Percentiles rank a stretch among this genome's conserved stretches.
These are phyloP conservation scores for Neonectria faginata DNA, from an alignment of 2,329 filamentous ascomycete species.

Conservation along the genomic window DNA sequence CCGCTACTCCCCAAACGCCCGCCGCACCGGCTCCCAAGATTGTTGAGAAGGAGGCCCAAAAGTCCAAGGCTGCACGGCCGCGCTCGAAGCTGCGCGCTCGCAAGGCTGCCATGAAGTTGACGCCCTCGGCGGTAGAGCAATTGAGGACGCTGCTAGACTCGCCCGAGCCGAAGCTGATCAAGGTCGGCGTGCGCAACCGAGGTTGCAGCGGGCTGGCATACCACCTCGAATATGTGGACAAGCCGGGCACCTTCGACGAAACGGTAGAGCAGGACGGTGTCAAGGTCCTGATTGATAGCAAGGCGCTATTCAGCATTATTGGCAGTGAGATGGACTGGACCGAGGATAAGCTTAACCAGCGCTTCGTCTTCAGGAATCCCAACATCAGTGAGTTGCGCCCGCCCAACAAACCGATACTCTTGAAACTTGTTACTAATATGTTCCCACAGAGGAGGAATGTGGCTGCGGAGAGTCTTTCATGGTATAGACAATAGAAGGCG, in stretches of 20 bases:
- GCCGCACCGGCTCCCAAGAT: constrained; percentile 52
- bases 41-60: constrained; percentile 75
- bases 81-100: constrained; percentile 66
- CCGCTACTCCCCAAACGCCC: constrained; percentile 45
- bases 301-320: constrained; percentile 97
- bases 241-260: constrained; percentile 89
- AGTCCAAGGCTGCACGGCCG: constrained; percentile 63
- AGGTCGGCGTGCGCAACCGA: constrained; percentile 92
- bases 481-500: constrained; percentile 61
- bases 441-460: constrained; percentile 85
- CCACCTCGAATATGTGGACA: constrained; percentile 94
- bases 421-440: constrained; percentile 46
- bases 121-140: constrained; percentile 82
- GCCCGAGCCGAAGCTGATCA: constrained; percentile 91
- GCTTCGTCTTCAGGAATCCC: constrained; percentile 95
- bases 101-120: constrained; percentile 92
- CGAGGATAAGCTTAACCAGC: constrained; percentile 91
- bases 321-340: constrained; percentile 99
- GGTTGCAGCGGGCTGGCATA: constrained; percentile 96
- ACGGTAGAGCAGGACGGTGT: constrained; percentile 95
- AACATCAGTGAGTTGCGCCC: constrained; percentile 88
- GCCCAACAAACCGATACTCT: background rate
- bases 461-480: constrained; percentile 98
- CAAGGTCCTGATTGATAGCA: constrained; percentile 95
- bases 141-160: constrained; percentile 81